Evolutionary conservation across 192 early-diverging fungal genomes (phyloP).

Genomic region (Podila clonocystis): DNA sequence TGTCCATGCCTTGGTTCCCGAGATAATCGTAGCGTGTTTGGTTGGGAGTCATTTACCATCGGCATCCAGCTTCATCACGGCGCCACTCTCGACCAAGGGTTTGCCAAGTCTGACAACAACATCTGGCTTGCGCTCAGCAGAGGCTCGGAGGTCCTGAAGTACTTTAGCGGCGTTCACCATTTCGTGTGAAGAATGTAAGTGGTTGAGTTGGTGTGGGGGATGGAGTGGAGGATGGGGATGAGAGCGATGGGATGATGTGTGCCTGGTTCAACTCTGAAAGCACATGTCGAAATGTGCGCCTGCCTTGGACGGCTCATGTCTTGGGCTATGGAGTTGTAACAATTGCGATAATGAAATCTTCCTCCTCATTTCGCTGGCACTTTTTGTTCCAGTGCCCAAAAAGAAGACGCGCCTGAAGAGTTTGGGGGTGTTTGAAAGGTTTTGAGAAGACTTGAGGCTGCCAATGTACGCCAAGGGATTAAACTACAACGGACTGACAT

Average conservation of each 20-base stretch:
- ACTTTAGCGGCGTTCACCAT: conserved; percentile 51
- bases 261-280: neutral
- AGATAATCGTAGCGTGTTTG: conserved; percentile 1
- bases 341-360: neutral
- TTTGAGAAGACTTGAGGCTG: too few species aligned
- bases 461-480: too few species aligned
- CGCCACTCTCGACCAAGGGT: conserved; percentile 36
- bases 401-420: too few species aligned
- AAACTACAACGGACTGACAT: too few species aligned
- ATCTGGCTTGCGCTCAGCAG: conserved; percentile 56
- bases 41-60: conserved; percentile 36
- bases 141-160: conserved; percentile 57
- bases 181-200: neutral
- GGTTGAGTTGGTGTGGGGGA: neutral
- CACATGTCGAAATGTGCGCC: neutral
- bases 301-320: neutral
- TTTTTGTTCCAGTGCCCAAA: too few species aligned
- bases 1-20: neutral
- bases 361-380: neutral
- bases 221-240: neutral
- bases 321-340: neutral
- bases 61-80: conserved; percentile 51
- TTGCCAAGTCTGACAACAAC: conserved; percentile 55
- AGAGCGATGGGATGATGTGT: neutral
- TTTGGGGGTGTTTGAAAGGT: too few species aligned